These are phyloP conservation scores for Hura crepitans DNA, from an alignment of 441 rosid species.

Conservation along the genomic window DNA sequence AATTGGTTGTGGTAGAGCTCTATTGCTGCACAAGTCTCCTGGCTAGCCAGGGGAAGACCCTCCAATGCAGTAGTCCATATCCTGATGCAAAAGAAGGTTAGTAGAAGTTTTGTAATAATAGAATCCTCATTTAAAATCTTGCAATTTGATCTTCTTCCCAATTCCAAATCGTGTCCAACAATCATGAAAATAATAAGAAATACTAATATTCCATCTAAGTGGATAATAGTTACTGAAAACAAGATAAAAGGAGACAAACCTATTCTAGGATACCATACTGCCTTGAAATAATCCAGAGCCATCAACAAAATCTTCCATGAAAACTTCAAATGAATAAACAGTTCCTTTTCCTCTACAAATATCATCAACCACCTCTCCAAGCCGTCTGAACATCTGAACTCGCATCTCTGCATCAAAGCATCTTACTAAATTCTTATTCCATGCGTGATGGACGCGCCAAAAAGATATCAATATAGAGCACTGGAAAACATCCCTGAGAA, in stretches of 20 bases:
- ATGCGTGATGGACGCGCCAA: slow-evolving; percentile 80
- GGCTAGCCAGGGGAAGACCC: slow-evolving; percentile 73
- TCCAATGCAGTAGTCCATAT: slow-evolving; percentile 53
- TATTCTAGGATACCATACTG: slow-evolving; percentile 72
- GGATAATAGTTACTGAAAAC: neutral
- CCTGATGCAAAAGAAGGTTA: slow-evolving; percentile 34
- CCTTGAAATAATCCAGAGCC: slow-evolving; percentile 71
- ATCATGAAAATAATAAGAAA: slow-evolving; percentile 9
- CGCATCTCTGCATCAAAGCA: slow-evolving; percentile 56
- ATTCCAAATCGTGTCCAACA: neutral
- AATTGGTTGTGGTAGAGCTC: slow-evolving; percentile 83
- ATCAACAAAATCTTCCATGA: slow-evolving; percentile 60
- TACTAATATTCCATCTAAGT: neutral
- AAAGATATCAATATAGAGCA: slow-evolving; percentile 70
- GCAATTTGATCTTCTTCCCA: neutral
- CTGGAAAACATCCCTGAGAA: slow-evolving; percentile 85
- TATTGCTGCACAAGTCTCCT: slow-evolving; percentile 81
- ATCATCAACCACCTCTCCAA: slow-evolving; percentile 55
- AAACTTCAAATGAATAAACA: slow-evolving; percentile 40
- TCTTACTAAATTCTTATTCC: slow-evolving; percentile 83
- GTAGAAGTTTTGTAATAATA: neutral
- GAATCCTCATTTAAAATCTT: neutral
- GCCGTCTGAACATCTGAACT: slow-evolving; percentile 48
- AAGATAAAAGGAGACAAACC: slow-evolving; percentile 39
- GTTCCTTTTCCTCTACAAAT: slow-evolving; percentile 58